Base-by-base conservation (phyloP, 176 grass and related monocot species). In the Carex pumila region DNA sequence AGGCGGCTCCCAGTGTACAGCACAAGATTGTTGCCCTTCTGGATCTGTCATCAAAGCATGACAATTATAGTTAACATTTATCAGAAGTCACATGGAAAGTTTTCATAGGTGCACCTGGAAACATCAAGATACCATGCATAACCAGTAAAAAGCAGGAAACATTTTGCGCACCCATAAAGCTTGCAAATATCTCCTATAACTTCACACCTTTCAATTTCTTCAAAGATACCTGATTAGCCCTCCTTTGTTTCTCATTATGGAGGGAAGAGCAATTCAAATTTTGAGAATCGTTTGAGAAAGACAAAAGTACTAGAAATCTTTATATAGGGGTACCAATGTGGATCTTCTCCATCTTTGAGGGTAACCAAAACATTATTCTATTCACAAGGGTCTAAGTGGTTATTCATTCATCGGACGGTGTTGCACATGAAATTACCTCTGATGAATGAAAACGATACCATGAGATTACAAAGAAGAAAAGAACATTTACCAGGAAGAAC, bases 1-100 rank as follows among this genome's bases (percentile, higher is more conserved):
- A 87, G 92, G 89, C 75, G 92, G 95, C 65, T 98, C 95, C 95
- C 92, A 98, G n/a, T 98, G 83, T 75, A 98, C 91, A 54, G 95
- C 95, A 87, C 87, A 98, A 7, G 95, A 85, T 76, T 92, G 85
- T 41, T 88, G 92, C 78, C 89, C 92, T 86, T 91, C 92, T 79
- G 71, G 87, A 81, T 94, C 90, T 93, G 79, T 39, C 62, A 63
- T 85, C 78, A 83, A 88, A 53, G 64, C 72, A 17, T 50, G 47
- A 12, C 53, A 75, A 76, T 32, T 30, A 76, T 6, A 32, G 10
- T 56, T 30, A 17, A 7, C 19, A 15, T 49, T 76, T 43, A 70
- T 70, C 66, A 55, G 72, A 76, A 76, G 22, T 55, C 49, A 32
- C n/a, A 76, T 55, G 47, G 47, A 8, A 55, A 12, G 37, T 12